Evolutionary conservation across 192 early-diverging fungal genomes (phyloP).

Genomic region (Pilobolus umbonatus): DNA sequence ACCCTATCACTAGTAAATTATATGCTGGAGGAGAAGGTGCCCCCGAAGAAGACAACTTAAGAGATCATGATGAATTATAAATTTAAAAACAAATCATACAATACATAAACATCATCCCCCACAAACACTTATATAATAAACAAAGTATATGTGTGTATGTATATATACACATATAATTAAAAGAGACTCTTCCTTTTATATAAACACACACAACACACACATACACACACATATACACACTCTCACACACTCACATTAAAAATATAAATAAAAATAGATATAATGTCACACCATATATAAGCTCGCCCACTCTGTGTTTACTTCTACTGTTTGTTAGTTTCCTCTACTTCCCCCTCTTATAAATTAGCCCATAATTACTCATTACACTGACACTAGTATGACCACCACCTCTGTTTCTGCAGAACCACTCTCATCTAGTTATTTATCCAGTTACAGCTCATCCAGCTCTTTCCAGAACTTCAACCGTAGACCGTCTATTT

Average conservation of each 20-base stretch:
- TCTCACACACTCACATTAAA: too few relatives aligned
- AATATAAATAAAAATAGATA: too few relatives aligned
- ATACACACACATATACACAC: too few relatives aligned
- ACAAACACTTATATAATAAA: too few relatives aligned
- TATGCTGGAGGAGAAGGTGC: slow-evolving; percentile 46
- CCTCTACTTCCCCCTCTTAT: background rate
- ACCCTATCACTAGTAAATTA: slow-evolving; percentile 92
- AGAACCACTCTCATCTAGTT: slow-evolving; percentile 19
- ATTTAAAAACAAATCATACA: too few relatives aligned
- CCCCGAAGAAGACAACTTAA: slow-evolving; percentile 14
- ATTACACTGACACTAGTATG: slow-evolving; percentile 3
- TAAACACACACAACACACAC: too few relatives aligned
- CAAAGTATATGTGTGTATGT: too few relatives aligned
- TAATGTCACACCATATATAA: too few relatives aligned
- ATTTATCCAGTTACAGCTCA: slow-evolving; percentile 17
- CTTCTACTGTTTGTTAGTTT: slow-evolving; percentile 4
- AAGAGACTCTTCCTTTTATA: too few relatives aligned
- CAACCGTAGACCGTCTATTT: slow-evolving; percentile 53
- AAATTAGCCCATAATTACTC: background rate
- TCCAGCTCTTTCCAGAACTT: slow-evolving; percentile 18
- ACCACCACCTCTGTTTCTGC: slow-evolving; percentile 24
- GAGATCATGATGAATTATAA: slow-evolving; percentile 25
- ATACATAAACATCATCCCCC: background rate
- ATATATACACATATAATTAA: too few relatives aligned
- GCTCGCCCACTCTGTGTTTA: too few relatives aligned